Conservation (phyloP, 495 filamentous ascomycete species). For the Penicillium cinerascens region DNA sequence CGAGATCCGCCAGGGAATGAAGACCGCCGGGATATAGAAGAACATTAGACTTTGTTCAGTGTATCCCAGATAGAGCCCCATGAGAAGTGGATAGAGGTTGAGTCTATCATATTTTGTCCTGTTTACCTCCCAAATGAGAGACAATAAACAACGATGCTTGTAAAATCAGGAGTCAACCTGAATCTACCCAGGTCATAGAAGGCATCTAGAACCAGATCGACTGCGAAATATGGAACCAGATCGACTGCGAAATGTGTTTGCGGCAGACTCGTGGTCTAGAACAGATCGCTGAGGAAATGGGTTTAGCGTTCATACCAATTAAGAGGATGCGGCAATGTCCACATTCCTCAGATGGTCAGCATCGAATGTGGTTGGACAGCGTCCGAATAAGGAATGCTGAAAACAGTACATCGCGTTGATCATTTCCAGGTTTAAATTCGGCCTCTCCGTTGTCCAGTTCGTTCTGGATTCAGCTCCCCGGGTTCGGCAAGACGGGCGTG, state of each 20-base stretch:
- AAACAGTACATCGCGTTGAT: slow-evolving; percentile 4
- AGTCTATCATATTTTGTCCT: neutral
- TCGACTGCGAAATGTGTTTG: neutral
- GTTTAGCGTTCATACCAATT: slow-evolving; percentile 6
- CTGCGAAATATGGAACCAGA: neutral
- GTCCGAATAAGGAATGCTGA: neutral
- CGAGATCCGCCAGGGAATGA: neutral
- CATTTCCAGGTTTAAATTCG: neutral
- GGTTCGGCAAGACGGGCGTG: neutral
- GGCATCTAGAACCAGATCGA: neutral
- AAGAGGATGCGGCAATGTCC: neutral
- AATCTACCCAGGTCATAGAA: neutral
- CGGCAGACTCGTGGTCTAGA: neutral
- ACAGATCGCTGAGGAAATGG: neutral
- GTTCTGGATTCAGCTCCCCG: neutral
- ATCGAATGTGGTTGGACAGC: neutral
- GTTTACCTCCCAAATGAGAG: neutral
- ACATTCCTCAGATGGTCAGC: slow-evolving; percentile 7
- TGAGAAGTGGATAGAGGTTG: neutral
- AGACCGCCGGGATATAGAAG: neutral
- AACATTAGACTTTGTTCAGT: neutral
- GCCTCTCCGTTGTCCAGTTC: neutral
- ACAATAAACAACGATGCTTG: neutral
- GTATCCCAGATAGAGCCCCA: neutral
- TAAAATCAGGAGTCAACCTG: neutral